Conservation (phyloP, 306 rosid genomes). For the Morella rubra region DNA sequence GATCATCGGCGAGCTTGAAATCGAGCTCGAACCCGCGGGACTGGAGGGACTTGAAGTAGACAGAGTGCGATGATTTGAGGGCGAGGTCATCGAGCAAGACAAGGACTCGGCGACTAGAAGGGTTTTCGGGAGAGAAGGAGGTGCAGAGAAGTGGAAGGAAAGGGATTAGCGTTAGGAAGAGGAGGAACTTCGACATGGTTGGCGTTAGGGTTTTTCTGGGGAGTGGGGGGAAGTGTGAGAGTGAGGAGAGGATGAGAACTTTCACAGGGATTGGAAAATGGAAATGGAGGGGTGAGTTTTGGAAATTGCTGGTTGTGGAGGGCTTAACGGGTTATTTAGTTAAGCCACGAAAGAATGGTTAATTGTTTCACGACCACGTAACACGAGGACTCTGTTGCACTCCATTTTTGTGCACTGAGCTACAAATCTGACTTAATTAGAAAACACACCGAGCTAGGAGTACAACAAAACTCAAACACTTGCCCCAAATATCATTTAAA, state of each 20-base stretch:
- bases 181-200: slow-evolving; percentile 65
- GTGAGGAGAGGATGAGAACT: background rate
- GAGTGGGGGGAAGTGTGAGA: slow-evolving; percentile 5
- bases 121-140: slow-evolving; percentile 69
- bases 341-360: no score
- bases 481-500: no score
- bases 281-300: background rate
- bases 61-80: slow-evolving; percentile 80
- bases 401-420: no score
- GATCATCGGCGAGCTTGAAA: slow-evolving; percentile 91
- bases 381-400: no score
- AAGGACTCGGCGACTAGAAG: slow-evolving; percentile 76
- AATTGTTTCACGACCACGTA: no score
- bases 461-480: no score
- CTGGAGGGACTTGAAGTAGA: slow-evolving; percentile 74
- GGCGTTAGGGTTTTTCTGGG: slow-evolving; percentile 14
- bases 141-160: slow-evolving; percentile 55
- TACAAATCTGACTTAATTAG: no score
- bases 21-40: slow-evolving; percentile 93
- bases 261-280: slow-evolving; percentile 8
- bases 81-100: slow-evolving; percentile 88
- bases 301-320: background rate
- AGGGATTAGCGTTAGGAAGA: slow-evolving; percentile 52
- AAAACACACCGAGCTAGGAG: no score
- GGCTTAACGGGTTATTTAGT: background rate